Evolutionary conservation across 345 rosid genomes (phyloP).

Genomic region (Salix udensis): DNA sequence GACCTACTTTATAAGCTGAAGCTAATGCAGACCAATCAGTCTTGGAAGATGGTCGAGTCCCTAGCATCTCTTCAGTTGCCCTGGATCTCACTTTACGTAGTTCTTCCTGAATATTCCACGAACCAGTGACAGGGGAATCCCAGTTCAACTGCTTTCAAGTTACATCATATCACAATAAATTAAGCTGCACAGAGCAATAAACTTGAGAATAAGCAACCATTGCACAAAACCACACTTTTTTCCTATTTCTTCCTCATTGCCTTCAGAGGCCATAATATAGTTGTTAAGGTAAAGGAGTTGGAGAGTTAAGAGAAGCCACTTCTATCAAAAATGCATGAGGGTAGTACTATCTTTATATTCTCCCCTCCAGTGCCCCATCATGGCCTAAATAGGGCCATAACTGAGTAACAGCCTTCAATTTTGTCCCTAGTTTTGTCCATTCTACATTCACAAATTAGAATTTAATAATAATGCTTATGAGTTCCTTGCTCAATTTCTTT

Average conservation of each 20-base stretch:
- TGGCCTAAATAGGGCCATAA: not conserved
- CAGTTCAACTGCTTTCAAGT: constrained; percentile 50
- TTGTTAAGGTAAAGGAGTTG: not conserved
- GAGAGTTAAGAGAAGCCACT: not conserved
- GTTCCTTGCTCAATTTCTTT: constrained; percentile 3
- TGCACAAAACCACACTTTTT: not conserved
- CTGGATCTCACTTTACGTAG: constrained; percentile 78
- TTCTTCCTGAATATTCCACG: constrained; percentile 87
- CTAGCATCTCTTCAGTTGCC: constrained; percentile 85
- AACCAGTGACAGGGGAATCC: constrained; percentile 45
- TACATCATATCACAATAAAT: constrained; percentile 18
- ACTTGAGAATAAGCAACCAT: not conserved
- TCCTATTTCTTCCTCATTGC: not conserved
- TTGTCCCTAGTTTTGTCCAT: not conserved
- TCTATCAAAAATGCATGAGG: not conserved
- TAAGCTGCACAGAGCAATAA: not conserved
- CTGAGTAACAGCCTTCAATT: not conserved
- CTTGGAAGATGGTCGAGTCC: constrained; percentile 40
- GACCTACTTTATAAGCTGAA: constrained; percentile 33
- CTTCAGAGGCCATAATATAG: not conserved
- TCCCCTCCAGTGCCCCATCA: not conserved
- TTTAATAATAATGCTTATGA: not conserved
- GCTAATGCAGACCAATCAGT: constrained; percentile 44
- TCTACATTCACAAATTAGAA: not conserved
- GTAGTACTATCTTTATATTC: not conserved